These are phyloP conservation scores for Phytophthora citricola DNA, from an alignment of 352 stramenopile species.

Conservation along the genomic window DNA sequence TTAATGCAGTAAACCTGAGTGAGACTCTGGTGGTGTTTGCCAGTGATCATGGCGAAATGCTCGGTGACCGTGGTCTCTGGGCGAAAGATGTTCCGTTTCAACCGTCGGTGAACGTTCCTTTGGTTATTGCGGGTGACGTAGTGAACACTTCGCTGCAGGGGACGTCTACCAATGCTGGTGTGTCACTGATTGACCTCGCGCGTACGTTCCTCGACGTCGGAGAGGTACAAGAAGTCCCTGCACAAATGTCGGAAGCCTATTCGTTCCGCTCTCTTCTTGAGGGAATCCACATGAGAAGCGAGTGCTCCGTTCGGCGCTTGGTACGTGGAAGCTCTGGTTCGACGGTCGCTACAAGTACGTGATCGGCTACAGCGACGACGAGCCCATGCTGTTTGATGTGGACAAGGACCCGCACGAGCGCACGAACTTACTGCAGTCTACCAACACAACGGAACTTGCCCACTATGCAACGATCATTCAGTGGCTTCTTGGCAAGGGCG, in stretches of 20 bases:
- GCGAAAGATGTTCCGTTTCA: conserved; percentile 41
- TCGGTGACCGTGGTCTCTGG: conserved; percentile 36
- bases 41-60: conserved; percentile 45
- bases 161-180: conserved; percentile 33
- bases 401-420: conserved; percentile 41
- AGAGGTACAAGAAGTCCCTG: conserved; percentile 33
- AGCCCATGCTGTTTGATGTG: conserved; percentile 38
- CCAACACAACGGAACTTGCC: conserved; percentile 25
- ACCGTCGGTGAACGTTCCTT: conserved; percentile 34
- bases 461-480: conserved; percentile 32
- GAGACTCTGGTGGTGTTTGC: conserved; percentile 43
- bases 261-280: conserved; percentile 37
- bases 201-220: conserved; percentile 41
- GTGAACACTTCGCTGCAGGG: conserved; percentile 29
- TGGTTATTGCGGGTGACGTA: conserved; percentile 38
- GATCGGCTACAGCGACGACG: conserved; percentile 41
- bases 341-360: conserved; percentile 46
- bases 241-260: conserved; percentile 38
- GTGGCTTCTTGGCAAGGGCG: conserved; percentile 39
- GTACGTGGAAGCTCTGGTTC: conserved; percentile 43
- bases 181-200: conserved; percentile 43
- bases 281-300: conserved; percentile 16
- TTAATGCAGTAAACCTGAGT: conserved; percentile 35
- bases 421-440: conserved; percentile 29
- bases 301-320: conserved; percentile 36